A percentile compares a stretch with the other conserved stretches of the same genome.
Evolutionary conservation across 441 rosid genomes (phyloP).

Genomic region (Lepidium campestre): DNA sequence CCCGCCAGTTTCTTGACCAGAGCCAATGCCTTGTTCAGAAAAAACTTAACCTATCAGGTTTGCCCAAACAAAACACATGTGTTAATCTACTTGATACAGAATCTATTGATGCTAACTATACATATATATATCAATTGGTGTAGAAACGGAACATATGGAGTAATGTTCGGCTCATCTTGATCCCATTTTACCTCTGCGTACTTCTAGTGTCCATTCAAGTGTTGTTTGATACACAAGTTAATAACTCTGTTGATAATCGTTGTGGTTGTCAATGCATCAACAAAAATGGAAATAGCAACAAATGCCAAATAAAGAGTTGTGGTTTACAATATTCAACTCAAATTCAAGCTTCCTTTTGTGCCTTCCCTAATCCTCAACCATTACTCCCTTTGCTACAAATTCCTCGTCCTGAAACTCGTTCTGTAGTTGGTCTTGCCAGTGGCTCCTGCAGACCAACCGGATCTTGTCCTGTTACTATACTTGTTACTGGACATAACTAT

Average conservation of each 20-base stretch:
- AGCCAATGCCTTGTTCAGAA: conserved; percentile 76
- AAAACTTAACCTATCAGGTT: conserved; percentile 92
- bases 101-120: background rate
- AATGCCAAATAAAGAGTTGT: conserved; percentile 49
- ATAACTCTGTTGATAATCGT: conserved; percentile 24
- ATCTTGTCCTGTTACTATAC: conserved; percentile 66
- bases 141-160: conserved; percentile 79
- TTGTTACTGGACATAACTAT: conserved; percentile 62
- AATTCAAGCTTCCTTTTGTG: conserved; percentile 47
- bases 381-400: conserved; percentile 76
- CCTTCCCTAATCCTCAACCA: conserved; percentile 47
- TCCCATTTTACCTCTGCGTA: conserved; percentile 66
- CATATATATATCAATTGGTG: conserved; percentile 24
- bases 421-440: conserved; percentile 38
- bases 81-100: background rate
- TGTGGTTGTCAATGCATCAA: conserved; percentile 54
- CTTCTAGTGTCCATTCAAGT: conserved; percentile 49
- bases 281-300: conserved; percentile 37
- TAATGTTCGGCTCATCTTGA: conserved; percentile 63
- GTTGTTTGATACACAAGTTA: conserved; percentile 37
- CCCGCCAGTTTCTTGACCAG: conserved; percentile 60
- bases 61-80: background rate
- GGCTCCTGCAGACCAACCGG: conserved; percentile 48
- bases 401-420: conserved; percentile 59
- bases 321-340: conserved; percentile 52